A percentile compares a stretch with the other conserved stretches of the same genome.
Evolutionary conservation across 305 asterid species (phyloP).

Genomic region (Fraxinus floribunda): DNA sequence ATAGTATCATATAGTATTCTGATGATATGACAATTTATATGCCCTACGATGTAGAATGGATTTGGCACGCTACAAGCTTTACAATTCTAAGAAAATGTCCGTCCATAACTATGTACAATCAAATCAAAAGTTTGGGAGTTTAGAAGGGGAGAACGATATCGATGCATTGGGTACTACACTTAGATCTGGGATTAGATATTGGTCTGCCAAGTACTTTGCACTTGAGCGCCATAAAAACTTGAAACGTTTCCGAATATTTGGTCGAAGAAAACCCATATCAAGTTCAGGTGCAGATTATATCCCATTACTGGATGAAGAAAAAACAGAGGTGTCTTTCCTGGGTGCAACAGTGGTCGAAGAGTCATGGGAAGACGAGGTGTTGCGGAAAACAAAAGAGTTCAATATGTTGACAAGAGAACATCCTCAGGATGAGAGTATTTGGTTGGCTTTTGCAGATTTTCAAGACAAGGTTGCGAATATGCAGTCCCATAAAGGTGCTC

Average conservation of each 20-base stretch:
- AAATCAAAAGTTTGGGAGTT: conserved; percentile 36
- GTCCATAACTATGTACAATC: conserved; percentile 31
- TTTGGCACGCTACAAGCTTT: conserved; percentile 86
- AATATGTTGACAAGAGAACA: conserved; percentile 79
- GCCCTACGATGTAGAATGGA: conserved; percentile 73
- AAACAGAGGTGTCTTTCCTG: conserved; percentile 30
- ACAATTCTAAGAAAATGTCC: conserved; percentile 47
- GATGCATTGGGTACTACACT: conserved; percentile 66
- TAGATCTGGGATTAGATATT: conserved; percentile 82
- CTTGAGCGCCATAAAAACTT: conserved; percentile 82
- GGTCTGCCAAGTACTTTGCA: conserved; percentile 82
- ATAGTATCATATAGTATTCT: neutral
- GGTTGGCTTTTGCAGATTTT: conserved; percentile 84
- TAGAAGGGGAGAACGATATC: conserved; percentile 64
- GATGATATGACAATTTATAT: conserved; percentile 23
- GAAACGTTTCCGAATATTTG: conserved; percentile 66
- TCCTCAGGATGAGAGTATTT: conserved; percentile 70
- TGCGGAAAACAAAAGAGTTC: conserved; percentile 81
- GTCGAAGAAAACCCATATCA: conserved; percentile 38
- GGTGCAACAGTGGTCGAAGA: conserved; percentile 59
- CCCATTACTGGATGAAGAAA: conserved; percentile 48
- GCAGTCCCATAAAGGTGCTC: conserved; percentile 92
- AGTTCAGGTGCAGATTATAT: conserved; percentile 49
- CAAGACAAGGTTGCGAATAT: conserved; percentile 87
- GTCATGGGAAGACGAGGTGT: conserved; percentile 89